Conservation (phyloP, 2,329 filamentous ascomycete species). For the Penicillium sp. region DNA sequence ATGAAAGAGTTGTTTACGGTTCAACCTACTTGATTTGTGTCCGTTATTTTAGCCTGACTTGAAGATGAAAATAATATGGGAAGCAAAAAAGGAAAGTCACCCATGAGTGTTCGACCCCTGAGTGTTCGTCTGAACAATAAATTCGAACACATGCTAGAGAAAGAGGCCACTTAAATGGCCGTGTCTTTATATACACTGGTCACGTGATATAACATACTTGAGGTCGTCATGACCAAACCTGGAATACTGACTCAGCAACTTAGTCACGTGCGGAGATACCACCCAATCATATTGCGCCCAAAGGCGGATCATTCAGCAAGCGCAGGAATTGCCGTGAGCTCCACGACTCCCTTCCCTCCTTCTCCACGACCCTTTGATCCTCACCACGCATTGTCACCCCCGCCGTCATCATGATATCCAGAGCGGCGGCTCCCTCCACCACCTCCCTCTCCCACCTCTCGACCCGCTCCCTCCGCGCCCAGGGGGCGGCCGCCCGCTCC, state of each 20-base stretch:
- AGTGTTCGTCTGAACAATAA: too few relatives aligned
- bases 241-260: slow-evolving; percentile 18
- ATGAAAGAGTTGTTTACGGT: neutral
- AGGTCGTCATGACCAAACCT: slow-evolving; percentile 12
- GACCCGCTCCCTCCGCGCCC: slow-evolving; percentile 42
- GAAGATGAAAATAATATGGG: neutral
- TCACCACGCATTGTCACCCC: slow-evolving; percentile 33
- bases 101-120: neutral
- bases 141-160: neutral
- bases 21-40: neutral
- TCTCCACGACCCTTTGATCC: slow-evolving; percentile 25
- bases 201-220: neutral
- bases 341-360: slow-evolving; percentile 25
- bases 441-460: slow-evolving; percentile 41
- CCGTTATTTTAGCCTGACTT: neutral
- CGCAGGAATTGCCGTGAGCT: slow-evolving; percentile 38
- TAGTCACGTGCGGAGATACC: slow-evolving; percentile 26
- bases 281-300: slow-evolving; percentile 38
- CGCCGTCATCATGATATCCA: slow-evolving; percentile 44
- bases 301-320: slow-evolving; percentile 42
- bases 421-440: slow-evolving; percentile 46
- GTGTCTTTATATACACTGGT: neutral
- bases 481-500: slow-evolving; percentile 53
- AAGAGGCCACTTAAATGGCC: neutral
- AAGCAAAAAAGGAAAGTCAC: neutral